Base-by-base conservation (phyloP, 371 early-diverging fungal species). In the Cladochytrium tenue region DNA sequence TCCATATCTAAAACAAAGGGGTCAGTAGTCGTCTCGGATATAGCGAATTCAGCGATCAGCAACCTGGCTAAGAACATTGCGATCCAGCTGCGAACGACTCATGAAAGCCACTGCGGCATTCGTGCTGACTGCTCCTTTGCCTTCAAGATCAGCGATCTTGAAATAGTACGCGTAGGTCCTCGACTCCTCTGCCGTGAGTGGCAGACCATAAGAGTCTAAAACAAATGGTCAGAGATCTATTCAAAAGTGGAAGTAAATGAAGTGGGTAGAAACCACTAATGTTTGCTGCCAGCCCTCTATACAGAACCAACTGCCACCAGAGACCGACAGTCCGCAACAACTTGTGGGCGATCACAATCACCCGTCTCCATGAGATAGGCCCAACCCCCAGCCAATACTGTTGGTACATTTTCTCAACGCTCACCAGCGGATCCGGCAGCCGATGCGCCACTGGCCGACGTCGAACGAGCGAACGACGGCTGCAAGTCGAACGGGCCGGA, bases 31-130 rank as follows among this genome's bases (percentile, higher is more conserved):
- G 57, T 56, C 3, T 32, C 25, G 25, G 31, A 23, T 32, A 25
- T 27, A 34, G 26, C 26, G 2, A 50, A 20, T 13, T 43, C 43
- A 20, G 13, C 43, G 43, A 7, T 43, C 20, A 7, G 43, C 20
- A 43, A 88, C 92, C 84, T 91, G 86, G 34, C 83, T 80, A 10
- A 95, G 75, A 13, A 83, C 77, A 13, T 82, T 79, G 23, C 81
- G 76, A 0, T 92, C 84, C 0, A 96, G 80, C 32, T 83, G 77
- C 10, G 93, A 90, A 70, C 89, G 92, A 64, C 81, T 82, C 64
- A 95, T 83, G 71, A 95, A 94, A 2, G 84, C 82, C 43, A 91
- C 91, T 3, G 94, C 93, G 58, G 86, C 84, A 50, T 88, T 83
- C 32, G 94, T 90, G 4, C 84, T 78, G 25, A 95, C 80, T 30